Conservation (phyloP, 441 rosid genomes). For the Aleurites moluccanus region DNA sequence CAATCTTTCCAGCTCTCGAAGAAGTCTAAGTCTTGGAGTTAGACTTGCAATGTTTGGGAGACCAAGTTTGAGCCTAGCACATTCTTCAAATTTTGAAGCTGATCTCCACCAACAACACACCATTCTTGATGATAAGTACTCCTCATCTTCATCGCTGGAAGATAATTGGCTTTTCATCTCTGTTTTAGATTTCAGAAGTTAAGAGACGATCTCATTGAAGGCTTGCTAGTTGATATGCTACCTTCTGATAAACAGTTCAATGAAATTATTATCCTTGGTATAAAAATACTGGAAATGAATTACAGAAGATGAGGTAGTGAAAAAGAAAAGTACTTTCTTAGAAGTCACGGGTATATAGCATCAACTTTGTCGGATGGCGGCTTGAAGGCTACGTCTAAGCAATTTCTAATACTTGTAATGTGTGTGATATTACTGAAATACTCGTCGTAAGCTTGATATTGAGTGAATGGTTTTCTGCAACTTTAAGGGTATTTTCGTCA, state of each 20-base stretch:
- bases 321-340: background rate
- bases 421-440: background rate
- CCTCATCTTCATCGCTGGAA: slow-evolving; percentile 37
- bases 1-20: slow-evolving; percentile 54
- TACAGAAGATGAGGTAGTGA: background rate
- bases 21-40: slow-evolving; percentile 44
- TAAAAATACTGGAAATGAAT: background rate
- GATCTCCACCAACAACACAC: slow-evolving; percentile 56
- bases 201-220: no score
- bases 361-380: background rate
- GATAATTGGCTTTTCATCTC: slow-evolving; percentile 42
- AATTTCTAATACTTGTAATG: slow-evolving; percentile 11
- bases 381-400: slow-evolving; percentile 17
- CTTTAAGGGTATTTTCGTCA: background rate
- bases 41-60: slow-evolving; percentile 35
- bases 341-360: slow-evolving; percentile 7
- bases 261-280: background rate
- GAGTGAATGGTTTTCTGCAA: background rate
- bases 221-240: no score
- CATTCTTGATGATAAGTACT: slow-evolving; percentile 27
- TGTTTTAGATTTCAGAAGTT: background rate
- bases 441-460: background rate
- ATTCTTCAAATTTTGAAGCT: slow-evolving; percentile 42
- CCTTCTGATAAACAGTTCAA: background rate
- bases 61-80: slow-evolving; percentile 31